A percentile compares a stretch with the other conserved stretches of the same genome.
phyloP scores from a whole-genome alignment of 1,284 basidiomycete species.

The Ustilago cynodontis region DNA sequence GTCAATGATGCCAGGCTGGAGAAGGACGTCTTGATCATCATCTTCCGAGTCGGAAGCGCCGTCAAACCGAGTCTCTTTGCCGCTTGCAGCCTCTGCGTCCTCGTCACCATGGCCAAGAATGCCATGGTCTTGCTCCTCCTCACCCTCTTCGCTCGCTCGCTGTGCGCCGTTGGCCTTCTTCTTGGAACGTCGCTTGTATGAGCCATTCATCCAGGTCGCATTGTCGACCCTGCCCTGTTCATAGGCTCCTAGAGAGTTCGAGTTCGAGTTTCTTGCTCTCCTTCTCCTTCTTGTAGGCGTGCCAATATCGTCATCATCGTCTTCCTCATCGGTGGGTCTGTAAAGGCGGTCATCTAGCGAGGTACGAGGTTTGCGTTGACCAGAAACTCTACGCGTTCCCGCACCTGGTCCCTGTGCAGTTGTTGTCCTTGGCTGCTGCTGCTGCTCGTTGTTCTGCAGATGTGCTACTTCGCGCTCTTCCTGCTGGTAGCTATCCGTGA shows the following conservation, averaged over 20 bases:
- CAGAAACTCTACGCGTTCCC: slow-evolving; percentile 21
- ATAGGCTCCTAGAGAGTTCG: slow-evolving; percentile 18
- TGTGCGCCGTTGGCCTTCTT: slow-evolving; percentile 18
- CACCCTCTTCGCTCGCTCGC: background rate
- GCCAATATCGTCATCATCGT: slow-evolving; percentile 33
- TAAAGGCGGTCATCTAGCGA: slow-evolving; percentile 34
- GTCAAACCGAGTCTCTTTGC: slow-evolving; percentile 51
- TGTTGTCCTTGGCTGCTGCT: background rate
- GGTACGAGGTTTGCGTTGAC: slow-evolving; percentile 30
- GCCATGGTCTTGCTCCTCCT: slow-evolving; percentile 12
- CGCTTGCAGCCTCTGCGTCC: slow-evolving; percentile 31
- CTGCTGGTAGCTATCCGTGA: slow-evolving; percentile 35
- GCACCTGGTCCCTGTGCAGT: background rate
- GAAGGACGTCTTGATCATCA: background rate
- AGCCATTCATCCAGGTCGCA: slow-evolving; percentile 29
- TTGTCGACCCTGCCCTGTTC: slow-evolving; percentile 25
- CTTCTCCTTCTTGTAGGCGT: slow-evolving; percentile 17
- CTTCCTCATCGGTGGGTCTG: slow-evolving; percentile 40
- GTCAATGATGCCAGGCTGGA: background rate
- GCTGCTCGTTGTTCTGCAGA: slow-evolving; percentile 12
- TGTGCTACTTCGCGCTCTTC: slow-evolving; percentile 38
- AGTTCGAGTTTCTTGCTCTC: slow-evolving; percentile 19
- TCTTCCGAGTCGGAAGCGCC: slow-evolving; percentile 23
- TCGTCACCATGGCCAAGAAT: slow-evolving; percentile 15
- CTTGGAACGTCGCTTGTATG: slow-evolving; percentile 9